Conservation (phyloP, 441 rosid genomes). For the Mallotus repandus region DNA sequence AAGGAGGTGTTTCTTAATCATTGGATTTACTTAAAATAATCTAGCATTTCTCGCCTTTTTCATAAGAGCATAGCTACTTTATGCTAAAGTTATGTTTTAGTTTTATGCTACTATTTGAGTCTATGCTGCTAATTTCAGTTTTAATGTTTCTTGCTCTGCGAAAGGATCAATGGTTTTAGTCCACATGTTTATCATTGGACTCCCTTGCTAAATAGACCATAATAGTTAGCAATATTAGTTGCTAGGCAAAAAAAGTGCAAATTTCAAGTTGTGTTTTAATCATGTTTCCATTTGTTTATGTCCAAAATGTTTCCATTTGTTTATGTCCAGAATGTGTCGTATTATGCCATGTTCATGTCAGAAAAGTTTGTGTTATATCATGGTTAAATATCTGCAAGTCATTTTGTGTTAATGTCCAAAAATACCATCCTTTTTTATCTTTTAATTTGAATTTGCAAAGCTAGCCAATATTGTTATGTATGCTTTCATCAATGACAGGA, state of each 20-base stretch:
- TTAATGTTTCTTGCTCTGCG: background rate
- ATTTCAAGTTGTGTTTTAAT: background rate
- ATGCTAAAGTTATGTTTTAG: background rate
- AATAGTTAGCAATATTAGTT: background rate
- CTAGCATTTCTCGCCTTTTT: background rate
- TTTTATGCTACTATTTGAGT: conserved; percentile 5
- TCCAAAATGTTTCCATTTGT: too few relatives aligned
- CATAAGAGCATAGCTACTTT: background rate
- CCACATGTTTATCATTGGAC: background rate
- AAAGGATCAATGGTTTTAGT: background rate
- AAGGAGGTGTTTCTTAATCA: background rate
- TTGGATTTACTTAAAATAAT: background rate
- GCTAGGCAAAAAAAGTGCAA: background rate
- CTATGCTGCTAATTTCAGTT: background rate
- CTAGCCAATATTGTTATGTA: background rate
- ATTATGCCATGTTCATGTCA: background rate
- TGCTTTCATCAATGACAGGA: too few relatives aligned
- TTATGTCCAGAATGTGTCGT: background rate
- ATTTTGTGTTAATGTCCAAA: background rate
- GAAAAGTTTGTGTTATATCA: background rate
- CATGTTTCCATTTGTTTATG: background rate
- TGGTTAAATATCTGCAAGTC: background rate
- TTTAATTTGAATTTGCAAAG: background rate
- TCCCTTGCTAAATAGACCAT: background rate
- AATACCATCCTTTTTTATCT: background rate